These are phyloP conservation scores for Williopsis jadinii DNA, from an alignment of 1,139 yeast species.

Conservation along the genomic window DNA sequence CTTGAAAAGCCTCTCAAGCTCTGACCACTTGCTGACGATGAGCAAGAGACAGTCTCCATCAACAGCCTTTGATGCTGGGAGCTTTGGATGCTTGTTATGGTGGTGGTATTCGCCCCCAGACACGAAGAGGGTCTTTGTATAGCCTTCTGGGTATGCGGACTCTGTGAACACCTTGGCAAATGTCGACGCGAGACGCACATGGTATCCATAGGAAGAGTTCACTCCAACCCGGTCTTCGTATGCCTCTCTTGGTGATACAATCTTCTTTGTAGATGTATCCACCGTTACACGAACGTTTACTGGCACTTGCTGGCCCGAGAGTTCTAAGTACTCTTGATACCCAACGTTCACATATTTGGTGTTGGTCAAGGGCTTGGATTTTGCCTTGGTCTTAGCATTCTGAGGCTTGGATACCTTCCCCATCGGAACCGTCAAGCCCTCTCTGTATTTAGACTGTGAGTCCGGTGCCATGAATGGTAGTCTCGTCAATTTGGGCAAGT, in stretches of 20 bases:
- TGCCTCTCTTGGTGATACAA: constrained; percentile 69
- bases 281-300: constrained; percentile 78
- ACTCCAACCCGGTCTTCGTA: constrained; percentile 55
- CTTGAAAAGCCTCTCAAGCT: constrained; percentile 44
- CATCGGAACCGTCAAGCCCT: constrained; percentile 68
- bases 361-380: constrained; percentile 39
- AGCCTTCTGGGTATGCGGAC: constrained; percentile 60
- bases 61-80: constrained; percentile 7
- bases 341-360: constrained; percentile 81
- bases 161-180: constrained; percentile 69
- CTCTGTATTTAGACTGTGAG: constrained; percentile 33
- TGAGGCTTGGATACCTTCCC: constrained; percentile 32
- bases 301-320: constrained; percentile 60
- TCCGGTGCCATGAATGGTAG: constrained; percentile 63
- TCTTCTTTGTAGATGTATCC: constrained; percentile 49
- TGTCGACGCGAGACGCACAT: constrained; percentile 56
- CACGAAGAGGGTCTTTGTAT: constrained; percentile 57
- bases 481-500: constrained; percentile 64
- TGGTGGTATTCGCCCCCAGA: constrained; percentile 52
- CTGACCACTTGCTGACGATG: constrained; percentile 59
- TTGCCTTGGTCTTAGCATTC: constrained; percentile 35
- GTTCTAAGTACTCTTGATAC: constrained; percentile 44
- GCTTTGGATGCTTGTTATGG: constrained; percentile 27
- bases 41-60: constrained; percentile 30
- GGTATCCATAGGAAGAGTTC: constrained; percentile 64